Base-by-base conservation (phyloP, 768 basidiomycete genomes). In the Inosperma sp. region DNA sequence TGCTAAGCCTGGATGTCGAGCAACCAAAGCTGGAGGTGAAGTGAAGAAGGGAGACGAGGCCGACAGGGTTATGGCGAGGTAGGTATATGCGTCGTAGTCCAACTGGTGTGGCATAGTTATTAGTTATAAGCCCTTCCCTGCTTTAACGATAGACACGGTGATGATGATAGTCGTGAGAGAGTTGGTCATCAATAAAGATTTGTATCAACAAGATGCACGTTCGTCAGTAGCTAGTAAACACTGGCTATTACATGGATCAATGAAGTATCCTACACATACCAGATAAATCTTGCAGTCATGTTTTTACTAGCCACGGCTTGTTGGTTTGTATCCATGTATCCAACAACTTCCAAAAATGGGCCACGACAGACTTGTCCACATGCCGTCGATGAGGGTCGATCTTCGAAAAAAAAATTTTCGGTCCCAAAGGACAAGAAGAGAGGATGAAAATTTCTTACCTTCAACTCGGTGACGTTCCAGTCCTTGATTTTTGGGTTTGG, bases 381-480 rank as follows among this genome's bases (percentile, higher is more conserved):
- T 98, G 93, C 56, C 96, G 80, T 54, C 91, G 79, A 56, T 84
- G 77, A 10, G 84, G 86, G 60, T 99, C 95, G 58, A 98, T 93
- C 94, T 96, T 52, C 10, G 10, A 12, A 44, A 14, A 27, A 26
- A 35, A 22, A 33, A n/a, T n/a, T n/a, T n/a, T n/a, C n/a, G 33
- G 26, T 54, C 44, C 19, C 41, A 13, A 16, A 36, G 47, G 30
- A 29, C 14, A 40, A 27, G 26, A 42, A 52, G 4, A 47, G n/a
- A 5, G 33, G 8, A 49, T 33, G 22, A 0, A 0, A 14, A 29
- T 13, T 13, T 35, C 71, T 41, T 56, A 89, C 94, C 79, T 91
- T 93, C 55, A 97, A 78, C 62, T 95, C 90, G 0, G 88, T 88
- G 14, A 99, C 95, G 58, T 97, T 97, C 96, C 96, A 98, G 54